A percentile compares a stretch with the other conserved stretches of the same genome.
phyloP scores from a whole-genome alignment of 371 early-diverging fungal species.

The Mucor lusitanicus region DNA sequence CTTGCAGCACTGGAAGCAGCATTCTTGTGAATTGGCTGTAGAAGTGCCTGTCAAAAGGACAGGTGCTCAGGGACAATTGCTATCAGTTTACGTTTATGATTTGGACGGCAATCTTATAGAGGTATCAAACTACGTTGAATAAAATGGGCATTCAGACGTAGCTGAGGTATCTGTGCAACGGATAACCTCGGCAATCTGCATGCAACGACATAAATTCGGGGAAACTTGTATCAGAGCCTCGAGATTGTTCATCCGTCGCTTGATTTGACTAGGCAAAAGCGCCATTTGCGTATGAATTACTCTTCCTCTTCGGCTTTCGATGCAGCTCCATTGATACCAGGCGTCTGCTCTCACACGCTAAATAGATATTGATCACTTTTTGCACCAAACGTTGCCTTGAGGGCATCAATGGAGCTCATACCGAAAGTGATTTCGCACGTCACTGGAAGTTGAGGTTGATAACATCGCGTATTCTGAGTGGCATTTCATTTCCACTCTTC shows the following conservation, averaged over 20 bases:
- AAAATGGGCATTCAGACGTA: too few relatives aligned
- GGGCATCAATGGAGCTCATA: too few relatives aligned
- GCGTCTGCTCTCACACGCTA: background rate
- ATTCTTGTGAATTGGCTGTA: slow-evolving; percentile 2
- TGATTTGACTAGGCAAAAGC: background rate
- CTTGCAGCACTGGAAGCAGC: slow-evolving; percentile 16
- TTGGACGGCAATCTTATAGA: slow-evolving; percentile 22
- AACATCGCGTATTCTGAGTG: background rate
- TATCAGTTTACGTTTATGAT: slow-evolving; percentile 17
- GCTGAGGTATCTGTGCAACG: too few relatives aligned
- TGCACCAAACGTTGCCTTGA: too few relatives aligned
- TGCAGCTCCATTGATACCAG: background rate
- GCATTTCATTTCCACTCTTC: background rate
- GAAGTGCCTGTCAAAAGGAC: slow-evolving; percentile 8
- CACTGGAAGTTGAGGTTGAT: background rate
- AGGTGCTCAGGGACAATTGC: slow-evolving; percentile 6
- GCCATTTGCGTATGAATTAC: background rate
- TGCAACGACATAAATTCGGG: background rate
- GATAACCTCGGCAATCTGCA: background rate
- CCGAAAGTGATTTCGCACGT: background rate
- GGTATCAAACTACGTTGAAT: slow-evolving; percentile 4
- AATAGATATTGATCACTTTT: background rate
- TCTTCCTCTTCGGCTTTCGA: background rate
- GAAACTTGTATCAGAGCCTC: background rate
- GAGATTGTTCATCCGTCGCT: background rate